These are phyloP conservation scores for Austroboletus eburneus DNA, from an alignment of 768 basidiomycete genomes.

Conservation along the genomic window DNA sequence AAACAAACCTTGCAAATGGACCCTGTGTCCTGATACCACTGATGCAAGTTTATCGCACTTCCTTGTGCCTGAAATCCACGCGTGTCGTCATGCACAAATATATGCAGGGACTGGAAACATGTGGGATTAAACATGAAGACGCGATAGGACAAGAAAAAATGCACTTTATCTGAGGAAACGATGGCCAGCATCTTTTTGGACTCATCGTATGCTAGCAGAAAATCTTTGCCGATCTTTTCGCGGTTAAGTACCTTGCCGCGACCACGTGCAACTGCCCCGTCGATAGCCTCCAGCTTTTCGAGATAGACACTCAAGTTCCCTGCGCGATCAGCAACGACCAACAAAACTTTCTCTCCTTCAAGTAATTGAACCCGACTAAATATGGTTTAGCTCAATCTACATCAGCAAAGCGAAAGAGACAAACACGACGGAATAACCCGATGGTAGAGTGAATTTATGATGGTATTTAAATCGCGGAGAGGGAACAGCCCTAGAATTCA, in stretches of 20 bases:
- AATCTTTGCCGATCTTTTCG: not conserved
- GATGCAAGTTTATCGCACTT: constrained; percentile 36
- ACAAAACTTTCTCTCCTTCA: constrained; percentile 32
- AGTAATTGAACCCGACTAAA: constrained; percentile 39
- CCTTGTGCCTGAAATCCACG: constrained; percentile 35
- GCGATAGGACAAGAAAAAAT: not conserved
- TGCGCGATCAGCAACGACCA: constrained; percentile 32
- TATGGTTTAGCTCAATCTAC: not conserved
- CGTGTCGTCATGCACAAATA: constrained; percentile 35
- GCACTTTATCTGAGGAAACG: not conserved
- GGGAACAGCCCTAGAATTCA: constrained; percentile 21
- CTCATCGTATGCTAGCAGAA: not conserved
- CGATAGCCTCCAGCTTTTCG: constrained; percentile 28
- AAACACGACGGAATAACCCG: constrained; percentile 19
- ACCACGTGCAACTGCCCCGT: constrained; percentile 26
- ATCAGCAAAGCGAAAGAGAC: not conserved
- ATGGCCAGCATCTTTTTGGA: not conserved
- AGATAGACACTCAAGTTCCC: constrained; percentile 34
- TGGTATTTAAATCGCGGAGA: constrained; percentile 17
- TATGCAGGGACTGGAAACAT: constrained; percentile 33
- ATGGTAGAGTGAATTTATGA: constrained; percentile 16
- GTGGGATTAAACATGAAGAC: not conserved
- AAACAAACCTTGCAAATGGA: constrained; percentile 36
- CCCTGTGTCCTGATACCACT: constrained; percentile 37
- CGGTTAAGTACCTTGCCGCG: constrained; percentile 31